Evolutionary conservation across 495 filamentous ascomycete genomes (phyloP).

Genomic region (Penicillium ochrochloron): DNA sequence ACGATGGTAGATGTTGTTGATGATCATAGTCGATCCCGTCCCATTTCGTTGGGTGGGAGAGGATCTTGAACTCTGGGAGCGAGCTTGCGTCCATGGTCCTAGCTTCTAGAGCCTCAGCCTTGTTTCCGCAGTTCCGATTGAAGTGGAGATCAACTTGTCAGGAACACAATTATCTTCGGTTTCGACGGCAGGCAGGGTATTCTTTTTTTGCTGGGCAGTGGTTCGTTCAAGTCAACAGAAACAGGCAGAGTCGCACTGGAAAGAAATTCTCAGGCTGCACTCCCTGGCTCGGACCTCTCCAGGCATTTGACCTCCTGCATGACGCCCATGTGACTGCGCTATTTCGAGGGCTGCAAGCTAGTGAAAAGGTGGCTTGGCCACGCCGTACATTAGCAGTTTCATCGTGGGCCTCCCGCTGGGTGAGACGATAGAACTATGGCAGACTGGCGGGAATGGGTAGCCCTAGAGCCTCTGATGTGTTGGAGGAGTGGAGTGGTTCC

Average conservation of each 20-base stretch:
- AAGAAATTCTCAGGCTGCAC: constrained; percentile 7
- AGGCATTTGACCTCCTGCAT: constrained; percentile 14
- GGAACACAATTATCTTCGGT: not conserved
- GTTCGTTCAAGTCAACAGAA: not conserved
- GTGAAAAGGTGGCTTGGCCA: constrained; percentile 18
- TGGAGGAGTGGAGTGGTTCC: not conserved
- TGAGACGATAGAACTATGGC: not conserved
- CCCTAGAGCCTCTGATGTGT: not conserved
- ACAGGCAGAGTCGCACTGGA: not conserved
- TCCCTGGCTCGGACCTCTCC: constrained; percentile 14
- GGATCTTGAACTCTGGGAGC: constrained; percentile 21
- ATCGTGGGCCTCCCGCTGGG: not conserved
- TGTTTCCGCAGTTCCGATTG: not conserved
- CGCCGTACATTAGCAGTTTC: constrained; percentile 4
- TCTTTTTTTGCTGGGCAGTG: not conserved
- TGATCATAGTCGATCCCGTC: constrained; percentile 5
- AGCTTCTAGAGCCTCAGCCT: not conserved
- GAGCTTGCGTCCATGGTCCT: constrained; percentile 17
- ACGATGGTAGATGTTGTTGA: not conserved
- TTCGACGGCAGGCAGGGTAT: not conserved
- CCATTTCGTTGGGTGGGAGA: constrained; percentile 14
- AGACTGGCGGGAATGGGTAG: not conserved
- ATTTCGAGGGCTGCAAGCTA: constrained; percentile 14
- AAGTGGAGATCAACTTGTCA: not conserved
- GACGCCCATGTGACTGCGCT: constrained; percentile 17